Evolutionary conservation across 2,329 filamentous ascomycete species (phyloP), one percentile per base, ranked within the genome.

Genomic region (Fusarium longipes): DNA sequence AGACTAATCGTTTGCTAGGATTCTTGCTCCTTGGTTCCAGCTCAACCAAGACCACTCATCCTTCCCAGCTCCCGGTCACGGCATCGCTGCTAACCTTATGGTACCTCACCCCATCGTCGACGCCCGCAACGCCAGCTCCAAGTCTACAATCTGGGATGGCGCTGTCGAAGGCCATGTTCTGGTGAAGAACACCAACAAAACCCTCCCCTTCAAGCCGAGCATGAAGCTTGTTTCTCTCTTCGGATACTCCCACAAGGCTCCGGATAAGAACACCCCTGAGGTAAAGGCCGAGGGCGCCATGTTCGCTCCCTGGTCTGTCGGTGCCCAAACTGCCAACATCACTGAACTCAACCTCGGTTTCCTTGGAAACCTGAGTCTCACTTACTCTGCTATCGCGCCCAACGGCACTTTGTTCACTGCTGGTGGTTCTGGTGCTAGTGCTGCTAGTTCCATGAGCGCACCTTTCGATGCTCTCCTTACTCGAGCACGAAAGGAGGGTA

Each of bases 101-200:
- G n/a, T 9, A 0, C 60, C 60, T 8, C 60, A 63, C 8, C 58
- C 38, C 0, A 14, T 57, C 3, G 60, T 63, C 3, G 60, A 63
- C 6, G 60, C 58, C 14, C 43, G 60, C 0, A 63, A 63, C 4
- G 29, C 22, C 0, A 63, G 58, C 3, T 25, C 50, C 8, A 63
- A 38, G 8, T 14, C 29, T 6, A 63, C 60, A 1, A 25, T 62
- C 1, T 62, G 57, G 40, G 48, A 63, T 0, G 58, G 60, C 0
- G 60, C 60, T 0, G 52, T 63, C 0, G 60, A 63, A 7, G 60
- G 58, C 8, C 58, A 63, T 3, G 60, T 63, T 12, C 35, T 63
- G 0, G 60, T 63, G 1, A 63, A 63, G n/a, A 63, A 63, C 29
- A 39, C 20, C 3, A 57, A 51, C 15, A 22, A 22, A 7, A n/a